Base-by-base conservation (phyloP, 73 alveolate genomes). In the Blepharisma japonicum region DNA sequence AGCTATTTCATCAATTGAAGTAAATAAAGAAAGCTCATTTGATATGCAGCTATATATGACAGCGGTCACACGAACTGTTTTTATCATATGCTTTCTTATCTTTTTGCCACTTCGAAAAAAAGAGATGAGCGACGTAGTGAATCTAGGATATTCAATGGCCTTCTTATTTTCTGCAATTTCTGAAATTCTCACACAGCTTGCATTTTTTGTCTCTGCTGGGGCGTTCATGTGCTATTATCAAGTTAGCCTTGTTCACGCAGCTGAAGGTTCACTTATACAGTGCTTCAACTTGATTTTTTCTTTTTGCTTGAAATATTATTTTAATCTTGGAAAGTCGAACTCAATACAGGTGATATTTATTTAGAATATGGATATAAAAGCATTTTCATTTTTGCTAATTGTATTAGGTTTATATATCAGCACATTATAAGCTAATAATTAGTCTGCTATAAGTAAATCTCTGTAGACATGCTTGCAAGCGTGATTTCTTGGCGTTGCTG, bases 171-270 rank as follows among this genome's bases (percentile, higher is more conserved):
- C 68, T 14, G 68, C 23, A 14, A 14, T 53, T 20, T 53, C 68
- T 1, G 68, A 53, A 53, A 53, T 20, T 4, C 23, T 53, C 18
- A 20, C 23, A n/a, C 68, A 53, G 23, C 18, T 53, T 53, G 68
- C 68, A n/a, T 53, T 53, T 53, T 53, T 53, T 53, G 68, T 53
- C 23, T 14, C 68, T 53, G 23, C 23, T 20, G 18, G 23, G 18
- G 68, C 68, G 2, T 53, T n/a, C 68, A 53, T 20, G 18, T 53
- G 68, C 68, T 53, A 53, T 20, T 53, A 53, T 53, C 23, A 53
- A 53, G 68, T 53, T 1, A n/a, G 32, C 23, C 32, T 53, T 0
- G 68, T 53, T 53, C 68, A 53, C 3, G 68, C 68, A 14, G 68
- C 68, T 53, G 68, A 53, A 53, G 23, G 18, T 3, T 53, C 68